Evolutionary conservation across 2,329 filamentous ascomycete species (phyloP).

Genomic region (Parastagonospora nodorum): DNA sequence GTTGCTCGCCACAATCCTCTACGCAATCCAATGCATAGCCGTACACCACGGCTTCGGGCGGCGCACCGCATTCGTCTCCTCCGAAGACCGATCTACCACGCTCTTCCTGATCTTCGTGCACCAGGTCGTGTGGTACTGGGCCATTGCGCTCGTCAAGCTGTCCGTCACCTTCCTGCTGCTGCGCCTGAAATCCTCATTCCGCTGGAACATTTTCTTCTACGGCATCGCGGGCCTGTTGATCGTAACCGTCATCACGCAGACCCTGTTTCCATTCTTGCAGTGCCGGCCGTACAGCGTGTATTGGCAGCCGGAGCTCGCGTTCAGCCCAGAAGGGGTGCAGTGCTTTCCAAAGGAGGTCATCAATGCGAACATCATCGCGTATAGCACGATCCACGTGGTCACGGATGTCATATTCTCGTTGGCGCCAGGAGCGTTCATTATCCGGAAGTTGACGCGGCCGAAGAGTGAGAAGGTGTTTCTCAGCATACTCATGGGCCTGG

Average conservation of each 20-base stretch:
- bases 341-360: constrained; percentile 23
- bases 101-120: constrained; percentile 29
- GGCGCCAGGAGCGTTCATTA: constrained; percentile 29
- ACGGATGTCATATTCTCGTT: constrained; percentile 27
- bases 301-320: constrained; percentile 27
- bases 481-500: constrained; percentile 27
- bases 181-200: constrained; percentile 21
- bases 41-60: constrained; percentile 29
- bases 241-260: constrained; percentile 20
- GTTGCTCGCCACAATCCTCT: constrained; percentile 26
- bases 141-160: constrained; percentile 31
- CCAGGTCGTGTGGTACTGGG: constrained; percentile 34
- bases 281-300: constrained; percentile 31
- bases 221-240: constrained; percentile 22
- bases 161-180: constrained; percentile 30
- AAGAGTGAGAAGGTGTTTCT: constrained; percentile 30
- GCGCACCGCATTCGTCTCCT: constrained; percentile 22
- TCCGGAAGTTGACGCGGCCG: constrained; percentile 25
- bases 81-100: constrained; percentile 13
- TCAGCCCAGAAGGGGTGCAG: constrained; percentile 7
- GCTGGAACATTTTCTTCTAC: constrained; percentile 27
- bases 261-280: constrained; percentile 30
- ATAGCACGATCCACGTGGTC: constrained; percentile 21
- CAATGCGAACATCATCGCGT: constrained; percentile 28
- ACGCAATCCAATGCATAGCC: constrained; percentile 20